These are phyloP conservation scores for Ganoderma lingzhi DNA, from an alignment of 1,284 basidiomycete species.

Conservation along the genomic window DNA sequence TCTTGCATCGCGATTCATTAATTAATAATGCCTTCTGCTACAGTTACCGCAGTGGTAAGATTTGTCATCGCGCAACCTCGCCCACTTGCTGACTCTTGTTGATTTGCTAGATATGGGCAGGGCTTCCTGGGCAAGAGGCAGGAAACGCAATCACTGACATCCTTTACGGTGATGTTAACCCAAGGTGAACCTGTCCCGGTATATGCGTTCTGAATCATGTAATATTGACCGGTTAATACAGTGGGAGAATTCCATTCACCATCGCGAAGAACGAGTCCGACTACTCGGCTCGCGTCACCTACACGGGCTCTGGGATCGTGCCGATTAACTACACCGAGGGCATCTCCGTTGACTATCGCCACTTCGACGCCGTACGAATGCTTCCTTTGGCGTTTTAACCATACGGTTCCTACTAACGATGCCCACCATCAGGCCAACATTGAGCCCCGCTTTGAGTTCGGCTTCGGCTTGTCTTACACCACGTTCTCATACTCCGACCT, in stretches of 20 bases:
- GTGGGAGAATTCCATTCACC: constrained; percentile 79
- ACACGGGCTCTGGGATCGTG: constrained; percentile 41
- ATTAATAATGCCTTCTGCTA: neutral
- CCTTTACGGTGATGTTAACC: constrained; percentile 56
- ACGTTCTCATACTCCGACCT: constrained; percentile 48
- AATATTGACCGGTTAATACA: neutral
- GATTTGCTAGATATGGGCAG: constrained; percentile 34
- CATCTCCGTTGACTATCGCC: constrained; percentile 78
- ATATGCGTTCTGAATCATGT: neutral
- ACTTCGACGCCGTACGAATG: constrained; percentile 69
- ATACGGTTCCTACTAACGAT: neutral
- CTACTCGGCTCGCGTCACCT: constrained; percentile 66
- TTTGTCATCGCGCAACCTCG: neutral
- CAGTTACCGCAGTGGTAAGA: constrained; percentile 37
- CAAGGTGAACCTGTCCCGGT: constrained; percentile 29
- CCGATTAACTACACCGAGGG: constrained; percentile 67
- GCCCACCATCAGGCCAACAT: constrained; percentile 36
- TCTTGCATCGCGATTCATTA: neutral
- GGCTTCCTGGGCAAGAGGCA: constrained; percentile 58
- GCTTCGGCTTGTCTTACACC: constrained; percentile 52
- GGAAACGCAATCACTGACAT: constrained; percentile 64
- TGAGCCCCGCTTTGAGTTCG: constrained; percentile 48
- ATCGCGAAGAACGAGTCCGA: constrained; percentile 74
- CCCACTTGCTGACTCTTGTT: neutral
- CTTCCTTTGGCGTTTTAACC: constrained; percentile 12